These are phyloP conservation scores for Epichloe amarillans DNA, from an alignment of 2,329 filamentous ascomycete species.

Conservation along the genomic window DNA sequence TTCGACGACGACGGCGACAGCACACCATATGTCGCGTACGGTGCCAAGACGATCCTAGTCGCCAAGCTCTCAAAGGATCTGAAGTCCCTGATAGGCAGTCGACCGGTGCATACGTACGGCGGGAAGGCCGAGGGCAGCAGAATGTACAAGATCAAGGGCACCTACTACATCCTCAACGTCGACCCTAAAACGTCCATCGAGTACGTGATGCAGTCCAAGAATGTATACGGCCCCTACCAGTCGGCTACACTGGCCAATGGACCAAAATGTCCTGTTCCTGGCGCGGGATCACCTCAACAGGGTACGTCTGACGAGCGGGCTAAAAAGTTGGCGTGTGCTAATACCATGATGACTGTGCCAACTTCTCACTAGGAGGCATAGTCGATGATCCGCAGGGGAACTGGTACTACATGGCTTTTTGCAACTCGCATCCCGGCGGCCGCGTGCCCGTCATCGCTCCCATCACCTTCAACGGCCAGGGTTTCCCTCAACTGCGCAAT, in stretches of 20 bases:
- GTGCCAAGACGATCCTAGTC: not conserved
- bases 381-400: not conserved
- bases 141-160: slow-evolving; percentile 1
- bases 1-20: not conserved
- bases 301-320: not conserved
- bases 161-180: not conserved
- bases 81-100: not conserved
- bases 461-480: not conserved
- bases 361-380: not conserved
- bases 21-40: not conserved
- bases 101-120: not conserved
- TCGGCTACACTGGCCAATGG: not conserved
- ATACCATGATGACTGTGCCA: not conserved
- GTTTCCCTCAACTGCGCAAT: not conserved
- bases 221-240: not conserved
- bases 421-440: not conserved
- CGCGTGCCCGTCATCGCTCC: not conserved
- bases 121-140: not conserved
- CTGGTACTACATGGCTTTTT: slow-evolving; percentile 1
- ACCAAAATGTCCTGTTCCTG: not conserved
- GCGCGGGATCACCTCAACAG: not conserved
- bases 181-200: not conserved
- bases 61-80: not conserved
- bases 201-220: not conserved
- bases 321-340: not conserved